phyloP scores from a whole-genome alignment of 2,329 filamentous ascomycete genomes.

The Xylaria hypoxylon region DNA sequence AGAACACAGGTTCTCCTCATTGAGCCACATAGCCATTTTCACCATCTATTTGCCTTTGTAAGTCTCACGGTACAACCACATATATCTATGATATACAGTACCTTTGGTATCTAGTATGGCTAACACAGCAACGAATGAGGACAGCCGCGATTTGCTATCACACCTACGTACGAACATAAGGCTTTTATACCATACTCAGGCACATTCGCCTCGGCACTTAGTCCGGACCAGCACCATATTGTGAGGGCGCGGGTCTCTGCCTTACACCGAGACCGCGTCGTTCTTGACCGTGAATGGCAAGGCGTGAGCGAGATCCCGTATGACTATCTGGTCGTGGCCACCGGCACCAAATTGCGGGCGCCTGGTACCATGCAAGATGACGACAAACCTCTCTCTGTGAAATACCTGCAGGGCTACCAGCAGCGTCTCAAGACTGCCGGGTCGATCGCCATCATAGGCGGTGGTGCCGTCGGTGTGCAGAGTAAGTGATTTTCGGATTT shows the following conservation, averaged over 20 bases:
- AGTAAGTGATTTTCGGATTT: conserved; percentile 23
- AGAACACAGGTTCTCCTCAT: conserved; percentile 54
- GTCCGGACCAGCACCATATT: conserved; percentile 50
- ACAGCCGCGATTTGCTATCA: conserved; percentile 58
- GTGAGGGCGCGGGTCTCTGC: conserved; percentile 52
- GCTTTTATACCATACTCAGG: conserved; percentile 61
- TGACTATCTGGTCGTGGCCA: conserved; percentile 59
- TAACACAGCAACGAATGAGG: not conserved
- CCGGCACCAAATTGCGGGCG: conserved; percentile 53
- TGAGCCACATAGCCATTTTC: conserved; percentile 63
- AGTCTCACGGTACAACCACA: conserved; percentile 19
- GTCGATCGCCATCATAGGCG: conserved; percentile 55
- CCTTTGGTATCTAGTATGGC: not conserved
- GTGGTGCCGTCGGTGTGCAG: conserved; percentile 63
- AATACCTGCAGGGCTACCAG: conserved; percentile 53
- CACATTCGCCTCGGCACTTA: conserved; percentile 49
- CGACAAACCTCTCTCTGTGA: conserved; percentile 51
- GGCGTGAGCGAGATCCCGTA: conserved; percentile 53
- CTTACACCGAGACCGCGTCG: conserved; percentile 47
- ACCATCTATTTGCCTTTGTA: conserved; percentile 61
- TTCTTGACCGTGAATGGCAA: conserved; percentile 53
- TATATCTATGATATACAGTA: not conserved
- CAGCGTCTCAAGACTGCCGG: conserved; percentile 47
- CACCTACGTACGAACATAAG: conserved; percentile 57
- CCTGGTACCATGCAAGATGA: conserved; percentile 53